A percentile compares a stretch with the other conserved stretches of the same genome.
phyloP scores from a whole-genome alignment of 169 alveolate genomes.

The Cryptosporidium sp. region DNA sequence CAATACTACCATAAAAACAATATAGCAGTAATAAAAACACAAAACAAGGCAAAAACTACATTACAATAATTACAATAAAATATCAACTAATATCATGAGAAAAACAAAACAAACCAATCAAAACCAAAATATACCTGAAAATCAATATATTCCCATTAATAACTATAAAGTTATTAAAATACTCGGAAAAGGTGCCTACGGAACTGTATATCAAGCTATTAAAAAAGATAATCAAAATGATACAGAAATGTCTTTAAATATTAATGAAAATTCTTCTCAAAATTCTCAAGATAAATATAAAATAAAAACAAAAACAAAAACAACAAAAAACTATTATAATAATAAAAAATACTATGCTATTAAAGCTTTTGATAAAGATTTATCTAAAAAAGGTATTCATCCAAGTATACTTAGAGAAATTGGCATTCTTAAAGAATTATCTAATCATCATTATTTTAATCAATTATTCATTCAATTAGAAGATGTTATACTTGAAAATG shows the following conservation, averaged over 20 bases:
- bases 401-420: slow-evolving; percentile 74
- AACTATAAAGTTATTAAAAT: slow-evolving; percentile 45
- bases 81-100: background rate
- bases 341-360: slow-evolving; percentile 36
- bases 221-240: background rate
- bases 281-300: too few relatives aligned
- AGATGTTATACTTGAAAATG: slow-evolving; percentile 45
- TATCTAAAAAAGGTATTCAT: slow-evolving; percentile 72
- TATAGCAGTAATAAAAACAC: too few relatives aligned
- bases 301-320: background rate
- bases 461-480: slow-evolving; percentile 23
- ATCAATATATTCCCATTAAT: background rate
- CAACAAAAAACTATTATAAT: background rate
- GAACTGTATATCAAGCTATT: slow-evolving; percentile 60
- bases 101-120: background rate
- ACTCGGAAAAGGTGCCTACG: slow-evolving; percentile 75
- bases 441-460: background rate
- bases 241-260: too few relatives aligned
- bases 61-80: background rate
- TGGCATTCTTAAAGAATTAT: slow-evolving; percentile 57
- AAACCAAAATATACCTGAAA: background rate
- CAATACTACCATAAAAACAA: too few relatives aligned
- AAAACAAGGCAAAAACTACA: too few relatives aligned
- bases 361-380: slow-evolving; percentile 61
- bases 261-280: background rate